phyloP scores from a whole-genome alignment of 495 filamentous ascomycete species.

The Trichoderma gamsii region DNA sequence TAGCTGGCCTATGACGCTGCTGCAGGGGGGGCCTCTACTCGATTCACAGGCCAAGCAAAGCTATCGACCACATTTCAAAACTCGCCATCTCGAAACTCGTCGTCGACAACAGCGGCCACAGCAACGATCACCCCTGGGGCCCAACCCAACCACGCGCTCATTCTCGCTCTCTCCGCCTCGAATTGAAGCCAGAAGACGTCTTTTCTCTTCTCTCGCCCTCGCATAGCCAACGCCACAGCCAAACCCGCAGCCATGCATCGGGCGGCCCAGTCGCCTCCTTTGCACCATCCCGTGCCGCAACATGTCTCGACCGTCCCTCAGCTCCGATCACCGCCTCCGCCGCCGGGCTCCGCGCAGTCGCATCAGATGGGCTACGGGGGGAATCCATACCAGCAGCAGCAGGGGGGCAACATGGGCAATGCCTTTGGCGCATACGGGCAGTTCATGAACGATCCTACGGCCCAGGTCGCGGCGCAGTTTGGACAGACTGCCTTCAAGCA shows the following conservation, averaged over 20 bases:
- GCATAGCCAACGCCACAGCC: slow-evolving; percentile 74
- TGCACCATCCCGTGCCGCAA: slow-evolving; percentile 96
- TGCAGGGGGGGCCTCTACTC: neutral
- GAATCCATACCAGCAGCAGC: slow-evolving; percentile 65
- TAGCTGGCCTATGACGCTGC: neutral
- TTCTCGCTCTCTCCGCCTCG: neutral
- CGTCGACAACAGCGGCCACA: no score
- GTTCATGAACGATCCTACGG: slow-evolving; percentile 94
- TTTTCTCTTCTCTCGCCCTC: neutral
- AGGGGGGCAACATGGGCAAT: slow-evolving; percentile 45
- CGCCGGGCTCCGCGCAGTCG: slow-evolving; percentile 60
- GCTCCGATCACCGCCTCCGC: slow-evolving; percentile 92
- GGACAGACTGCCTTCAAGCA: slow-evolving; percentile 84
- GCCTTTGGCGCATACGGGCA: slow-evolving; percentile 68
- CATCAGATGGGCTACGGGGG: slow-evolving; percentile 47
- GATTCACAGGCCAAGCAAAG: no score
- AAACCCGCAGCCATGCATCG: slow-evolving; percentile 46
- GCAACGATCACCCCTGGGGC: no score
- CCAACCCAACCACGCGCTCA: neutral
- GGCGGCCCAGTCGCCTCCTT: slow-evolving; percentile 69
- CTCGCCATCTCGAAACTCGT: neutral
- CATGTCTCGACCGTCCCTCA: slow-evolving; percentile 99
- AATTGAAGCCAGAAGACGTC: slow-evolving; percentile 17
- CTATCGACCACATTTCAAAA: neutral
- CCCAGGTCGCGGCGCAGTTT: slow-evolving; percentile 92